Evolutionary conservation across 768 basidiomycete genomes (phyloP).

Genomic region (Lactifluus volemus): DNA sequence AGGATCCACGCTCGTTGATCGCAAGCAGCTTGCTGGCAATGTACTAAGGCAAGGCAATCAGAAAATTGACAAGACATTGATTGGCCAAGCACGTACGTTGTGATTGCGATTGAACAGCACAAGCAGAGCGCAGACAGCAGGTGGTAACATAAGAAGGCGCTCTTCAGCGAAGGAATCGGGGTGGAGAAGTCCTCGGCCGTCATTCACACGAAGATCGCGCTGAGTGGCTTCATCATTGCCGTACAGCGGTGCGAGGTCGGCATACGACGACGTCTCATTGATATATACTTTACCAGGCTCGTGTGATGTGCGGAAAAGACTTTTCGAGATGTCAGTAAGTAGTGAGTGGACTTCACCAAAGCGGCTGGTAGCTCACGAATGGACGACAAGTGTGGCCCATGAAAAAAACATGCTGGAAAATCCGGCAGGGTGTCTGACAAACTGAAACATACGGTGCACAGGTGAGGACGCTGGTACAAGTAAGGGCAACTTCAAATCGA

Average conservation of each 20-base stretch:
- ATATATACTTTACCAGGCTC: constrained; percentile 39
- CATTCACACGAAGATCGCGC: constrained; percentile 43
- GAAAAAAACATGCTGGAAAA: constrained; percentile 74
- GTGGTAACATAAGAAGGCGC: constrained; percentile 69
- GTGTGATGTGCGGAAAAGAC: constrained; percentile 79
- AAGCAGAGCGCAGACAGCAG: constrained; percentile 62
- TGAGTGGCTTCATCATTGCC: constrained; percentile 60
- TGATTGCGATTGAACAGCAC: constrained; percentile 86
- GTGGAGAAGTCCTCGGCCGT: constrained; percentile 58
- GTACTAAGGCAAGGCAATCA: constrained; percentile 39
- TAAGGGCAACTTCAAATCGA: constrained; percentile 1
- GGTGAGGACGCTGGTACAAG: not conserved
- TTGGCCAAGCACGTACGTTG: constrained; percentile 44
- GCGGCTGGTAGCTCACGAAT: constrained; percentile 36
- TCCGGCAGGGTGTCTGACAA: constrained; percentile 67
- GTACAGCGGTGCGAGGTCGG: constrained; percentile 78
- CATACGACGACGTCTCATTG: constrained; percentile 82
- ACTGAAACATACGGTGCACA: constrained; percentile 32
- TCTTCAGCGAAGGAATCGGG: constrained; percentile 78
- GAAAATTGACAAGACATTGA: not conserved
- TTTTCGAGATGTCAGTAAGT: constrained; percentile 24
- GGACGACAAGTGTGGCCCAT: constrained; percentile 77
- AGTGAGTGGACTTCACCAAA: too few species aligned
- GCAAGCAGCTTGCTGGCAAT: constrained; percentile 70
- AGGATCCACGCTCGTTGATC: constrained; percentile 71